These are phyloP conservation scores for Boletus sp. DNA, from an alignment of 1,284 basidiomycete genomes.

Conservation along the genomic window DNA sequence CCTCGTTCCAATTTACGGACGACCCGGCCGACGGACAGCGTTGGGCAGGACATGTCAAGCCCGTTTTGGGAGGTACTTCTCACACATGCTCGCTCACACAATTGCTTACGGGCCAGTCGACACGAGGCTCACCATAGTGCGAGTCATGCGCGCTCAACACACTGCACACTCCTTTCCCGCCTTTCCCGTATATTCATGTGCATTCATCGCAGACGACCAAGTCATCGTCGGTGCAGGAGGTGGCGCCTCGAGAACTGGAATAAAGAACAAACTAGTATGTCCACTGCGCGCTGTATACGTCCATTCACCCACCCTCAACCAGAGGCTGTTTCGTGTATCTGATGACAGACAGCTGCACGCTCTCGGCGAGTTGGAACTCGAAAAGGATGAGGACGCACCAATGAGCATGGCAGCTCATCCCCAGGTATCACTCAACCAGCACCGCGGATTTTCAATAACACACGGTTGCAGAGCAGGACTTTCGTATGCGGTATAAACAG, in stretches of 20 bases:
- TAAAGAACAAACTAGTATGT: slow-evolving; percentile 85
- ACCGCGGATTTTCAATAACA: slow-evolving; percentile 3
- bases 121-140: background rate
- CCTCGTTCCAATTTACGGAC: background rate
- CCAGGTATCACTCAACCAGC: slow-evolving; percentile 41
- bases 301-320: slow-evolving; percentile 13
- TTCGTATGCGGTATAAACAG: slow-evolving; percentile 87
- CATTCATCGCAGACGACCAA: slow-evolving; percentile 72
- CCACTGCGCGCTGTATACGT: background rate
- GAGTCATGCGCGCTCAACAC: slow-evolving; percentile 74
- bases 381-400: slow-evolving; percentile 81
- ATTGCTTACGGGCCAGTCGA: too few relatives aligned
- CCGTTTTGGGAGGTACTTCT: slow-evolving; percentile 11
- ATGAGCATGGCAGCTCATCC: slow-evolving; percentile 84
- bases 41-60: too few relatives aligned
- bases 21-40: background rate
- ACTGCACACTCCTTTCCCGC: slow-evolving; percentile 67
- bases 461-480: slow-evolving; percentile 39
- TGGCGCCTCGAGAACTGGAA: slow-evolving; percentile 74
- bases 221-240: slow-evolving; percentile 90
- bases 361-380: slow-evolving; percentile 69
- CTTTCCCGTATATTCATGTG: slow-evolving; percentile 85
- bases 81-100: slow-evolving; percentile 8
- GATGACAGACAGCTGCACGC: slow-evolving; percentile 57
- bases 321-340: slow-evolving; percentile 73